Base-by-base conservation (phyloP, 345 rosid species). In the Citrus mangshanensis region DNA sequence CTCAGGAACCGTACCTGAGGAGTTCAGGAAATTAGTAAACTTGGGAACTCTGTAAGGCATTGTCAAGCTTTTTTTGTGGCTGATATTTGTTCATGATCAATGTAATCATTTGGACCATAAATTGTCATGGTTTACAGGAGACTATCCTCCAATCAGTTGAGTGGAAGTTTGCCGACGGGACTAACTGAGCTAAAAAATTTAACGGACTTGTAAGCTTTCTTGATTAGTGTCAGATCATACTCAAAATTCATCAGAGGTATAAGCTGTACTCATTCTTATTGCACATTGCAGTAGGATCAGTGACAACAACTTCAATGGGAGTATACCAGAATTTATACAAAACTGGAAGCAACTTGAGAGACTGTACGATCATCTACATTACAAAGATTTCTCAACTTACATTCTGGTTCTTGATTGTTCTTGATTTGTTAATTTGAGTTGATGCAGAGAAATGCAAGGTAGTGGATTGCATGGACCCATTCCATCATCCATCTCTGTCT, bases 301-400 rank as follows among this genome's bases (percentile, higher is more conserved):
- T 58, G 95, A 88, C 74, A 91, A 89, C 86, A 83, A 82, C 80
- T 85, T 91, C 80, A 87, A 51, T 55, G 91, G 93, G 70, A 87
- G 79, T n/a, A 89, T 89, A 74, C 95, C 93, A 21, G 82, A 70
- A 75, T 91, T 73, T 79, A 77, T 91, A 42, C 81, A 81, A 78
- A 89, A 86, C 79, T 89, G 91, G 93, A 80, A 65, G 54, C 73
- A 76, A n/a, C 90, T 91, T 54, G 2, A 22, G 0, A 86, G 90
- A 78, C 70, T 91, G 95, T 91, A 87, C 78, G 92, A 80, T 84
- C 27, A 25, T 16, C 2, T 40, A 46, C 54, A 77, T 62, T 64
- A 38, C 34, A 34, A 46, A 34, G 30, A 22, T n/a, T 77, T 66
- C 64, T 60, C 12, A 51, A 7, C 6, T 9, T 56, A 19, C 38